Base-by-base conservation (phyloP, 768 basidiomycete genomes). In the Podaxis sp. region DNA sequence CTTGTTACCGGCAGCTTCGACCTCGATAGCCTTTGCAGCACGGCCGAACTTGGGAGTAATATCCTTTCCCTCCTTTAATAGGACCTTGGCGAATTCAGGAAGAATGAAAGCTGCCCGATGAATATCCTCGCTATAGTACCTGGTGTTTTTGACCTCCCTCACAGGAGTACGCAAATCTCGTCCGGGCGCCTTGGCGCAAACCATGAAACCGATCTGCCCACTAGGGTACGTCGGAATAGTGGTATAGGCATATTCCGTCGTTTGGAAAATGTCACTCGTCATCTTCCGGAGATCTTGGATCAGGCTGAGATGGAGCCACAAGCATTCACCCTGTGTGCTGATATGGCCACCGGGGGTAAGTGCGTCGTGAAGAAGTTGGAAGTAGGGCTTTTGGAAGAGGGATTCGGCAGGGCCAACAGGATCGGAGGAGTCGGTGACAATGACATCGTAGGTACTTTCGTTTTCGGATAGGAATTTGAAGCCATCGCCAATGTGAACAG, bases 401-500 rank as follows among this genome's bases (percentile, higher is more conserved):
- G 90, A 84, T 48, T 87, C 89, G 48, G 96, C 96, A 46, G 96
- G 96, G 46, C 96, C 96, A 58, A 98, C 93, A 40, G 96, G 96
- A 74, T 98, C 96, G 21, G 95, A 97, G 18, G 95, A 98, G 74
- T 99, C 96, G 63, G 96, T 99, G 77, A 99, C 91, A 79, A 99
- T 98, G 62, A 91, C 93, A 71, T 99, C 96, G 85, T 96, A 97
- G 54, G 86, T 86, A 52, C 85, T 78, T 66, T 89, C 83, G 76
- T 96, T 89, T 54, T 93, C 90, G 11, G 87, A 86, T 51, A 99
- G 86, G 81, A 95, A 98, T 73, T 94, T 91, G 87, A 98, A 97
- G 48, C 96, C 96, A 66, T 98, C 95, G 50, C 95, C 96, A 67
- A 98, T 84, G 76, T 84, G 79, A 55, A 98, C 89, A 6, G 78